Percentiles rank a stretch among this genome's conserved stretches.
Conservation (phyloP, 2,329 filamentous ascomycete species). For the Fusarium sterilihyphosum region DNA sequence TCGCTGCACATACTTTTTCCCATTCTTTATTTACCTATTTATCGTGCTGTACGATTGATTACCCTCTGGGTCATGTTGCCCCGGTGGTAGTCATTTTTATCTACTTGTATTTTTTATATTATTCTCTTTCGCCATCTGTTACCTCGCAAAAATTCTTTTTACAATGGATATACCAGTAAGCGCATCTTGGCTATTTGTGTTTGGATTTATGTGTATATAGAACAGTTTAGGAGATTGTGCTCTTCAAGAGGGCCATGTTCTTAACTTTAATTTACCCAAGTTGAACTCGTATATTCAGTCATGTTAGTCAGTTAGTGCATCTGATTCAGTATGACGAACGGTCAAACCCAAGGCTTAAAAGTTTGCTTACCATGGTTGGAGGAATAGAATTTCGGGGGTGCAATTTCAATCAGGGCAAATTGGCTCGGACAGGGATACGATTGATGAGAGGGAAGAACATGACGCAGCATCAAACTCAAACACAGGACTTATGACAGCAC, state of each 20-base stretch:
- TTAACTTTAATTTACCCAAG: background rate
- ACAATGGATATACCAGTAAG: slow-evolving; percentile 37
- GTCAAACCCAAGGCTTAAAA: background rate
- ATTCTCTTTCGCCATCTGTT: background rate
- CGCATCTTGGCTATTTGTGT: slow-evolving; percentile 17
- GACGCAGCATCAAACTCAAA: background rate
- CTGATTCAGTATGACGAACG: background rate
- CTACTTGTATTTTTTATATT: background rate
- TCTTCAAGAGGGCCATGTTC: background rate
- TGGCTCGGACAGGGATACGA: background rate
- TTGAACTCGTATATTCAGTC: background rate
- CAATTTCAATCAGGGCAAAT: background rate
- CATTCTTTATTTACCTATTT: background rate
- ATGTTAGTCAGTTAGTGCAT: background rate
- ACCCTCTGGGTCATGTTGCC: background rate
- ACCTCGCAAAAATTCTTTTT: slow-evolving; percentile 9
- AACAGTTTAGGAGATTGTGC: slow-evolving; percentile 16
- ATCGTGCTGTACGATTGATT: slow-evolving; percentile 1
- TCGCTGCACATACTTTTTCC: background rate
- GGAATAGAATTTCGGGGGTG: background rate
- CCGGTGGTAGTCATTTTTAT: background rate
- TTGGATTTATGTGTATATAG: slow-evolving; percentile 27
- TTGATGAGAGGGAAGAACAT: background rate
- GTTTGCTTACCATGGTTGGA: background rate
- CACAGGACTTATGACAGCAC: background rate